A percentile compares a stretch with the other conserved stretches of the same genome.
These are phyloP conservation scores for Sporothrix dimorphospora DNA, from an alignment of 2,329 filamentous ascomycete species.

Conservation along the genomic window DNA sequence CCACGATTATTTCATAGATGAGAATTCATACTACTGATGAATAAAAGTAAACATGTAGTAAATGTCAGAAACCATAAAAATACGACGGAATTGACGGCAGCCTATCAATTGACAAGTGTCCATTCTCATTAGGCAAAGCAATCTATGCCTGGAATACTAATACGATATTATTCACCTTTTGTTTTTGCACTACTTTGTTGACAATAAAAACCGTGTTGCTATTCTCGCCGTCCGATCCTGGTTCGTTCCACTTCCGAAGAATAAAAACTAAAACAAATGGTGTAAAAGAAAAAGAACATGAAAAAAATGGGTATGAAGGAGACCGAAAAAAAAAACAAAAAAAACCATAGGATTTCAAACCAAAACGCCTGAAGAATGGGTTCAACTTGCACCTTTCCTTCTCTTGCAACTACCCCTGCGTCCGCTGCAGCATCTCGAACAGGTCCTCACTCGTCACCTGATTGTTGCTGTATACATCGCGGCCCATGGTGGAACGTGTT, in stretches of 20 bases:
- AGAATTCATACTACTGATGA: slow-evolving; percentile 3
- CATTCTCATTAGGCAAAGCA: background rate
- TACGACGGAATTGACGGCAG: background rate
- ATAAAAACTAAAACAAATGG: background rate
- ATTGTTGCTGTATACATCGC: slow-evolving; percentile 7
- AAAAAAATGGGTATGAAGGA: background rate
- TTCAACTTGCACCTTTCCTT: background rate
- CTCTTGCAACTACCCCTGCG: slow-evolving; percentile 6
- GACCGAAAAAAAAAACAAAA: background rate
- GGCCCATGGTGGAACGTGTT: slow-evolving; percentile 7
- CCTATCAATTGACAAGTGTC: background rate
- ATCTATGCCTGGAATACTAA: too few species aligned
- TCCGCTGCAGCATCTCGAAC: slow-evolving; percentile 25
- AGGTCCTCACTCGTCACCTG: slow-evolving; percentile 21
- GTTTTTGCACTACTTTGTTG: background rate
- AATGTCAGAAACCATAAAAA: background rate
- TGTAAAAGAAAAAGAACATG: background rate
- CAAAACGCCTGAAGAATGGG: background rate
- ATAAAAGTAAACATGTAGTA: background rate
- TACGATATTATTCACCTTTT: background rate
- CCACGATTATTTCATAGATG: background rate
- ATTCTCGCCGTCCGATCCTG: too few species aligned
- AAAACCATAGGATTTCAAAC: background rate
- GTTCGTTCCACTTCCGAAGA: background rate
- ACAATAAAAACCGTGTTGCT: background rate